Evolutionary conservation across 2,329 filamentous ascomycete species (phyloP), one percentile per base, ranked within the genome.

Genomic region (Talaromyces sp.): DNA sequence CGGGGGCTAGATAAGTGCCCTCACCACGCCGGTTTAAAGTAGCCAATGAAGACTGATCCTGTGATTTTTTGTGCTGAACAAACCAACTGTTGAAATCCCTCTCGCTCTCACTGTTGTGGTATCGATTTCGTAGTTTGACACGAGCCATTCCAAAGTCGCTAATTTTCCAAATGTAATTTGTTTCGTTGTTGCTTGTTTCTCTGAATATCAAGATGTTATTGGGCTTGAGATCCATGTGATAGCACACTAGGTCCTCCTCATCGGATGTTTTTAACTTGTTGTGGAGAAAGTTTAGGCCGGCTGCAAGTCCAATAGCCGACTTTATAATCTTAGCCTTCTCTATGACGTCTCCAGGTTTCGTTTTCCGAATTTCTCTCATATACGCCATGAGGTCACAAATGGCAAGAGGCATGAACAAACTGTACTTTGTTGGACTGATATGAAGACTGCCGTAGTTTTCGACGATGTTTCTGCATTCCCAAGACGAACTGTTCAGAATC

Each of bases 121-220:
- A 65, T 27, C 60, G 58, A 36, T 64, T 66, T 53, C 67, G 59
- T 5, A 69, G 57, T 52, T 75, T 78, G 18, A 78, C 71, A 6
- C 73, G 68, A 1, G 77, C 73, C 67, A 78, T 75, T 8, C 77
- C 76, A 62, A 79, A 79, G 58, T 78, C 77, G 23, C 76, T 77
- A 10, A 79, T 67, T 63, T 78, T 78, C 76, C 77, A 79, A n/a
- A 62, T 56, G 30, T 56, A 62, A 9, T 72, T 65, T 5, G 66
- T 63, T 23, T 65, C 59, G 3, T 68, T 44, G 2, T 61, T 55
- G 54, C 64, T 65, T 5, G 63, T 57, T 5, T 61, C 54, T 18
- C 56, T 57, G 34, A 66, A 70, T 6, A 71, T 64, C 63, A 75
- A 68, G n/a, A 78, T 71, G 50, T 76, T 78, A 27, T 67, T 70